Base-by-base conservation (phyloP, 495 filamentous ascomycete species). In the Parmelia sp. region DNA sequence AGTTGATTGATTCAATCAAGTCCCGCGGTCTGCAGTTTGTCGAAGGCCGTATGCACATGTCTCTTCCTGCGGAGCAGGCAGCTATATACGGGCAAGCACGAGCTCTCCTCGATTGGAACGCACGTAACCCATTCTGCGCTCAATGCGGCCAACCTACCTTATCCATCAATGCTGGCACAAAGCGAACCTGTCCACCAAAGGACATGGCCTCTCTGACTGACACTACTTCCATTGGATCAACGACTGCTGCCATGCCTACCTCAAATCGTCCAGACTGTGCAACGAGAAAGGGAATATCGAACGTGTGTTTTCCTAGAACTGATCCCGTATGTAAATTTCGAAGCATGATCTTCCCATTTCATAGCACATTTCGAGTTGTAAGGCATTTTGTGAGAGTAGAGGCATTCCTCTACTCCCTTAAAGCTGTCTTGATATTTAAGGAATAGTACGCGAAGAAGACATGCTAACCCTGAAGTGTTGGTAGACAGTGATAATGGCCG, bases 61-160 rank as follows among this genome's bases (percentile, higher is more conserved):
- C 75, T 4, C 76, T 89, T 29, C 75, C 79, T 1, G 79, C 86
- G 15, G 23, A 59, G 58, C 19, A 65, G 92, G 93, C 91, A 64
- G 92, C 92, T 62, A 90, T 95, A 51, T 92, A 90, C 71, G 95
- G 90, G n/a, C 88, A 94, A 71, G 89, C 91, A 4, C 88, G 93
- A 68, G 86, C 90, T n/a, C 76, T 96, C 44, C 72, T 93, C 36
- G 94, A 97, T 77, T 98, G 94, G 94, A 97, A 98, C 75, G 82
- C 79, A 57, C 88, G 93, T 55, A 97, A 96, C 71, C 90, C 86
- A 42, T 97, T 91, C 78, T 98, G 94, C 75, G 90, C 85, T 14
- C 85, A 86, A 61, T 96, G 94, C 77, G 93, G 94, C 39, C 79
- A 90, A 65, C 85, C 81, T 12, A 97, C 94, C 4, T 75, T 96